A percentile compares a stretch with the other conserved stretches of the same genome.
Conservation (phyloP, 2,329 filamentous ascomycete species). For the Trichoderma pleuroti region DNA sequence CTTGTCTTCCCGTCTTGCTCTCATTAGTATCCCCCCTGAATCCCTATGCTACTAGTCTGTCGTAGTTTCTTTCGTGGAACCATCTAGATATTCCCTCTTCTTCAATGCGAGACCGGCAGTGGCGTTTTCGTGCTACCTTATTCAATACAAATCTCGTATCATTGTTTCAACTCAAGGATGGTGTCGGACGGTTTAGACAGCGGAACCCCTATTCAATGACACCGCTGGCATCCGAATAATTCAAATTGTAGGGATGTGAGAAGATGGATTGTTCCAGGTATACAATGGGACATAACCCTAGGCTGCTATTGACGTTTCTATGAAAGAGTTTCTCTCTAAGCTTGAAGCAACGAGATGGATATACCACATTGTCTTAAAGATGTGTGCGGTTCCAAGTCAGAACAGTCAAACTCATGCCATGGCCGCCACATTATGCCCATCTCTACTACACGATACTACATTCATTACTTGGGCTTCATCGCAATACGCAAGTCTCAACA, state of each 20-base stretch:
- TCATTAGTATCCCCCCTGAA: neutral
- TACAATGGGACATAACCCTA: neutral
- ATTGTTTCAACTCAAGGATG: neutral
- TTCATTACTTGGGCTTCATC: neutral
- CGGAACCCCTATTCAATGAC: neutral
- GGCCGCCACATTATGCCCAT: neutral
- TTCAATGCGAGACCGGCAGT: neutral
- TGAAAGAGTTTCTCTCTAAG: neutral
- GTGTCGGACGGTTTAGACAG: neutral
- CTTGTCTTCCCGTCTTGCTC: neutral
- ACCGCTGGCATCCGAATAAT: neutral
- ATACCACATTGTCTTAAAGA: neutral
- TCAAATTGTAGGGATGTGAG: neutral
- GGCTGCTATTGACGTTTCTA: neutral
- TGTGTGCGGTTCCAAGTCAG: neutral
- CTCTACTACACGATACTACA: neutral
- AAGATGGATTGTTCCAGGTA: neutral
- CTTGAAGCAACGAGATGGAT: neutral
- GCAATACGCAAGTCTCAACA: neutral
- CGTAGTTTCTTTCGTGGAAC: neutral
- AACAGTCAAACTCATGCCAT: neutral
- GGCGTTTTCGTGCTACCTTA: neutral
- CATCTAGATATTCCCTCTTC: neutral
- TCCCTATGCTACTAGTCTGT: neutral
- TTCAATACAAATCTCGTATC: neutral